Evolutionary conservation across 2,329 filamentous ascomycete genomes (phyloP), one percentile per base, ranked within the genome.

Genomic region (Beauveria sp.): DNA sequence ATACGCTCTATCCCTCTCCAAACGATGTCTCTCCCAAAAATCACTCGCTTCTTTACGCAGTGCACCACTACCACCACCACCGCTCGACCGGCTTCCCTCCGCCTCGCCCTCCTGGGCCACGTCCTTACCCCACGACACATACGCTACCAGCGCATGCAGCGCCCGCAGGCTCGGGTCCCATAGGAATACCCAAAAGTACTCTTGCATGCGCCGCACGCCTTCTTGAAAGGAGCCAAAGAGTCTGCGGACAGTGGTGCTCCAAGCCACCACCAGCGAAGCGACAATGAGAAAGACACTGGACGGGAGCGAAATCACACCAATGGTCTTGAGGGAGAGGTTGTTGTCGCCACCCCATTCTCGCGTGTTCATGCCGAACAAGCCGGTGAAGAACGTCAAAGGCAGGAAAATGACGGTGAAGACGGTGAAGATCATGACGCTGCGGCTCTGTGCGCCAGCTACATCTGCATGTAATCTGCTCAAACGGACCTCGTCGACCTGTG

Each of bases 391-490:
- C 20, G 81, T 84, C 6, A 87, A 69, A 0, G 85, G 85, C 1
- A 87, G 72, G 71, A 86, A 87, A 22, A 87, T 84, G 61, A 87
- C 81, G 10, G 82, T 84, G 62, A 84, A 84, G 0, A 78, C 84
- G 9, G 84, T 87, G 70, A 88, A 87, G 64, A 87, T 85, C 81
- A 87, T 85, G 62, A 87, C 80, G 18, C 84, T 84, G 26, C 84
- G 76, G 60, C 83, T 85, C 70, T 87, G 85, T 9, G 81, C 79
- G 62, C 81, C 83, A 0, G 85, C 84, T 0, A 86, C 79, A 65
- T 87, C 84, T 1, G 85, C 84, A 65, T 87, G 83, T 60, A 86
- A 74, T 1, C 86, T 76, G 26, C 84, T 85, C 70, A 86, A 80
- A 26, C 84, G 81, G 9, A 86, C 84, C 68, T 88, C 85, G 66